Percentiles rank a stretch among this genome's conserved stretches.
phyloP scores from a whole-genome alignment of 768 basidiomycete genomes.

The Kwoniella botswanensis region DNA sequence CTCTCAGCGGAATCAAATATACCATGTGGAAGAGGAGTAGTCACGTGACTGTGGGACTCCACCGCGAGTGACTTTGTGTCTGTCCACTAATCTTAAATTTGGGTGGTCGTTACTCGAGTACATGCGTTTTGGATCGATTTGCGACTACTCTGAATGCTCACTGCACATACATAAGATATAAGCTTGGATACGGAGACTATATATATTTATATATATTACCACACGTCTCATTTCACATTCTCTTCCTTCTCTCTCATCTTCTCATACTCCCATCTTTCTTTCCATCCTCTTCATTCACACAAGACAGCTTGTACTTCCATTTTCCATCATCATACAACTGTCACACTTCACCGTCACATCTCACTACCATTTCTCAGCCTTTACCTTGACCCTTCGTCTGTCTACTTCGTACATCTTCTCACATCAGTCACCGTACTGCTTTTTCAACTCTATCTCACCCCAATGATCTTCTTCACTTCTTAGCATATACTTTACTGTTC shows the following conservation, averaged over 20 bases:
- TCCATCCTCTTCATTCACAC: neutral
- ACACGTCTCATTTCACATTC: conserved; percentile 1
- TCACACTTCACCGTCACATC: neutral
- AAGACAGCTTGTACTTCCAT: too few species aligned
- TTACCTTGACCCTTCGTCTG: neutral
- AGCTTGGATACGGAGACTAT: conserved; percentile 8
- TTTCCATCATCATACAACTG: neutral
- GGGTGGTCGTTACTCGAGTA: neutral
- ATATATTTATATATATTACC: neutral
- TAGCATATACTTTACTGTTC: neutral
- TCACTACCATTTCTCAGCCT: neutral
- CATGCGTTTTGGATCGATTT: neutral
- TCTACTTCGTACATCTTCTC: neutral
- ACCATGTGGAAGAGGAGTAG: neutral
- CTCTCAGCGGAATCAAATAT: conserved; percentile 15
- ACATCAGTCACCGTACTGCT: neutral
- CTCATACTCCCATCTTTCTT: neutral
- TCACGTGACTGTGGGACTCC: conserved; percentile 2
- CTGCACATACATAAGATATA: neutral
- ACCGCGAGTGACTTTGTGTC: neutral
- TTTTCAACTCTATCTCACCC: neutral
- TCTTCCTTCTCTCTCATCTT: conserved; percentile 3
- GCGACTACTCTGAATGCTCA: too few species aligned
- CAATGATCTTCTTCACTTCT: neutral
- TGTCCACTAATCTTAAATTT: neutral